phyloP scores from a whole-genome alignment of 2,329 filamentous ascomycete species.

The Neonectria neomacrospora region DNA sequence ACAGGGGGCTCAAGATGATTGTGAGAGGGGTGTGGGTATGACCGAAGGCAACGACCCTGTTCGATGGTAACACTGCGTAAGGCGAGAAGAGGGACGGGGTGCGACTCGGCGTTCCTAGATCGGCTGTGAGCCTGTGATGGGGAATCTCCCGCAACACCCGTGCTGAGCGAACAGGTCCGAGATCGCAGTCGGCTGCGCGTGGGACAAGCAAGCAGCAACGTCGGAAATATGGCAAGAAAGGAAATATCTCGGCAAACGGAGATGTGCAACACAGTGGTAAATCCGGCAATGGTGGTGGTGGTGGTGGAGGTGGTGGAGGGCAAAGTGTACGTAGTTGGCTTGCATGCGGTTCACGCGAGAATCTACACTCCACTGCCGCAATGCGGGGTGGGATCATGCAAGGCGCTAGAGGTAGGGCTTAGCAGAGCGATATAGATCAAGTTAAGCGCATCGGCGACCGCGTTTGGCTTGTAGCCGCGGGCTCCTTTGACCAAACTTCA shows the following conservation, averaged over 20 bases:
- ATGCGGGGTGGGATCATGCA: background rate
- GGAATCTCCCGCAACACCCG: too few species aligned
- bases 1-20: too few species aligned
- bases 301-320: too few species aligned
- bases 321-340: background rate
- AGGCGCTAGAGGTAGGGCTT: constrained; percentile 1
- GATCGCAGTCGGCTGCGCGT: background rate
- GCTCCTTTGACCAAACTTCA: background rate
- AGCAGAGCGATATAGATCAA: background rate
- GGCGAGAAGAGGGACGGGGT: too few species aligned
- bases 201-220: background rate
- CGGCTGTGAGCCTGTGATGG: too few species aligned
- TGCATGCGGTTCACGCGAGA: background rate
- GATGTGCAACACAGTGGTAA: too few species aligned
- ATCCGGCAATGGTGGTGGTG: too few species aligned
- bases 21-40: too few species aligned
- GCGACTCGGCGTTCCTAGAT: too few species aligned
- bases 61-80: too few species aligned
- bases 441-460: background rate
- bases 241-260: background rate
- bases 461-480: background rate
- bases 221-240: background rate
- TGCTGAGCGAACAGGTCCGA: background rate
- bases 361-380: background rate
- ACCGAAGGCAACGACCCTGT: too few species aligned